These are phyloP conservation scores for Phialocephala sp. DNA, from an alignment of 2,329 filamentous ascomycete species.

Conservation along the genomic window DNA sequence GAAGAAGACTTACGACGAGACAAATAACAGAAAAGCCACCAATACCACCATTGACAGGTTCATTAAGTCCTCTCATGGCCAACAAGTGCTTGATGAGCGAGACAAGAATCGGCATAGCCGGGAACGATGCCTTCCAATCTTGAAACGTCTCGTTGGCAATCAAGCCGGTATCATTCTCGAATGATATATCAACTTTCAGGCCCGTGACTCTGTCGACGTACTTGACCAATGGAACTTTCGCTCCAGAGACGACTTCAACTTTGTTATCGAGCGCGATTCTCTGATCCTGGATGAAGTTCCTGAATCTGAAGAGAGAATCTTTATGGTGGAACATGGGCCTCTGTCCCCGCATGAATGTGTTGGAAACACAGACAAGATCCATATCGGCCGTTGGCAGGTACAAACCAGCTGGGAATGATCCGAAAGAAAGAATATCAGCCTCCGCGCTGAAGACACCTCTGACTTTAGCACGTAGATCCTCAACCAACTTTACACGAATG, in stretches of 20 bases:
- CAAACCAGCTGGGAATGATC: slow-evolving; percentile 87
- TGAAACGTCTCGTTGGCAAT: slow-evolving; percentile 81
- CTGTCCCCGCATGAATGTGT: slow-evolving; percentile 60
- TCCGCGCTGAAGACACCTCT: slow-evolving; percentile 58
- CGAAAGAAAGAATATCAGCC: slow-evolving; percentile 76
- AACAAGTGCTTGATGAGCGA: slow-evolving; percentile 92
- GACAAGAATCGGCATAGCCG: slow-evolving; percentile 85
- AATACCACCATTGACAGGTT: slow-evolving; percentile 88
- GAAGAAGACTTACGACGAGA: slow-evolving; percentile 86
- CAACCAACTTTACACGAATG: slow-evolving; percentile 75
- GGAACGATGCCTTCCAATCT: slow-evolving; percentile 78
- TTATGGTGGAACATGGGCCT: slow-evolving; percentile 48
- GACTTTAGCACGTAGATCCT: slow-evolving; percentile 68
- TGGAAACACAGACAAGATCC: slow-evolving; percentile 83
- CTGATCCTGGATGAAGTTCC: slow-evolving; percentile 60
- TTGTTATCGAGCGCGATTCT: slow-evolving; percentile 62
- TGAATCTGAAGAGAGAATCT: slow-evolving; percentile 62
- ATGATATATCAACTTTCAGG: slow-evolving; percentile 89
- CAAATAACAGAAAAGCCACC: slow-evolving; percentile 96
- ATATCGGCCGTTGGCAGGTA: slow-evolving; percentile 86
- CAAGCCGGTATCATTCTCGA: slow-evolving; percentile 87
- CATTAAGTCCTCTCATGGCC: slow-evolving; percentile 86
- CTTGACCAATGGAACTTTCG: slow-evolving; percentile 92
- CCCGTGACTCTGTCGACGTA: slow-evolving; percentile 80
- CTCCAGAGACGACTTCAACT: slow-evolving; percentile 72